Conservation (phyloP, 805 yeast genomes). For the Lachancea sp. region DNA sequence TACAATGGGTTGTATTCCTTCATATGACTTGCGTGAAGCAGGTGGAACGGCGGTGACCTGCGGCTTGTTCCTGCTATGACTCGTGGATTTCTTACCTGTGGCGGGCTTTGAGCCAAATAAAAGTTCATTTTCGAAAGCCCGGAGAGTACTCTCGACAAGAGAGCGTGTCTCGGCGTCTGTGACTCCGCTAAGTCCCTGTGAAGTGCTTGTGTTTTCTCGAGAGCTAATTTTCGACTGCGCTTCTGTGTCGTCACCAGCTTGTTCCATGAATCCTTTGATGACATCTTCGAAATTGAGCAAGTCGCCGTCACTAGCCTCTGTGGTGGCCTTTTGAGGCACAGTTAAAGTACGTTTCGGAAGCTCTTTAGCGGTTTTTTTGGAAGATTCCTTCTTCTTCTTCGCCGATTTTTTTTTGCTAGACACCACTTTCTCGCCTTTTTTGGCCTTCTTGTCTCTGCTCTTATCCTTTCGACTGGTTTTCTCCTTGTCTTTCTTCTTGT, state of each 20-base stretch:
- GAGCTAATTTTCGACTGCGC: not conserved
- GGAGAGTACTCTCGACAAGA: conserved; percentile 30
- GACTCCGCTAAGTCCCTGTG: conserved; percentile 1
- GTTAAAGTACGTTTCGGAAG: conserved; percentile 11
- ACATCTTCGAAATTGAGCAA: conserved; percentile 29
- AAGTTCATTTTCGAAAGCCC: conserved; percentile 30
- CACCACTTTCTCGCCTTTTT: conserved; percentile 2
- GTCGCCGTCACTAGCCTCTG: conserved; percentile 12
- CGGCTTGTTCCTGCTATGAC: not conserved
- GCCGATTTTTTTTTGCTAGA: conserved; percentile 13
- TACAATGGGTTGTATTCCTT: not conserved
- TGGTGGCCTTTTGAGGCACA: conserved; percentile 8
- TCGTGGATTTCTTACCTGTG: conserved; percentile 6
- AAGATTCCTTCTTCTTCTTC: conserved; percentile 18
- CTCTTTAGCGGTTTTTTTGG: conserved; percentile 14
- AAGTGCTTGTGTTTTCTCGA: not conserved
- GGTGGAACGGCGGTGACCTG: conserved; percentile 3
- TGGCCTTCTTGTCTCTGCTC: conserved; percentile 9
- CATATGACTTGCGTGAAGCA: conserved; percentile 1
- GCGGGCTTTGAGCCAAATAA: conserved; percentile 12
- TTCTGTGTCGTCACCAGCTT: conserved; percentile 5
- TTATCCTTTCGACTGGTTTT: conserved; percentile 4
- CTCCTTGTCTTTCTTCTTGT: conserved; percentile 2
- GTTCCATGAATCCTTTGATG: conserved; percentile 27
- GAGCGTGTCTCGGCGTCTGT: conserved; percentile 31